A percentile compares a stretch with the other conserved stretches of the same genome.
Conservation (phyloP, 768 basidiomycete species). For the Tricholoma bakamatsutake region DNA sequence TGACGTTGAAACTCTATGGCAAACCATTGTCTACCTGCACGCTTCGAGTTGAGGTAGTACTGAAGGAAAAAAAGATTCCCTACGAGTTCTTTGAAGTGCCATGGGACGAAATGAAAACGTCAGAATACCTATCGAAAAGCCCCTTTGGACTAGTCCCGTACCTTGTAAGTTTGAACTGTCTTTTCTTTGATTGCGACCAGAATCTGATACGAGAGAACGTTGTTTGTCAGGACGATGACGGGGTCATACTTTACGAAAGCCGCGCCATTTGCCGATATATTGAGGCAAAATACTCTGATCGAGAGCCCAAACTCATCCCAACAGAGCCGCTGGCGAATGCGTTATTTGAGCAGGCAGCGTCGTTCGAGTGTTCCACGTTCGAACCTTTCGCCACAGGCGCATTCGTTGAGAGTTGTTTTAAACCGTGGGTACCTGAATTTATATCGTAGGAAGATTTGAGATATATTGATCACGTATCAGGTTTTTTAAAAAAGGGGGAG, state of each 20-base stretch:
- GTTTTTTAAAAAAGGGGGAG: background rate
- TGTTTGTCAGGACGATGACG: constrained; percentile 38
- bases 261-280: constrained; percentile 60
- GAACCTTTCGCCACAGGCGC: background rate
- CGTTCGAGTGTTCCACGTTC: background rate
- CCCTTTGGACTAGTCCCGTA: background rate
- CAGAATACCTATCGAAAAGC: background rate
- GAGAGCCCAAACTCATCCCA: background rate
- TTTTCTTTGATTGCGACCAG: background rate
- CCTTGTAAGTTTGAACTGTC: background rate
- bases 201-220: background rate
- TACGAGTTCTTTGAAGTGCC: background rate
- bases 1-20: background rate
- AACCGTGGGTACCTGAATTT: background rate
- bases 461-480: too few relatives aligned
- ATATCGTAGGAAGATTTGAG: background rate
- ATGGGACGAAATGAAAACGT: too few relatives aligned
- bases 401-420: background rate
- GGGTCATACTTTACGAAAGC: constrained; percentile 56
- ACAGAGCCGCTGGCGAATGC: background rate
- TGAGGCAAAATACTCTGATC: constrained; percentile 36
- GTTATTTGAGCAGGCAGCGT: background rate
- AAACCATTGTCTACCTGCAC: background rate
- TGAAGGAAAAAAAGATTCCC: background rate
- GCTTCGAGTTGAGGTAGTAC: background rate